These are phyloP conservation scores for Boletus huronensis DNA, from an alignment of 768 basidiomycete species.

Conservation along the genomic window DNA sequence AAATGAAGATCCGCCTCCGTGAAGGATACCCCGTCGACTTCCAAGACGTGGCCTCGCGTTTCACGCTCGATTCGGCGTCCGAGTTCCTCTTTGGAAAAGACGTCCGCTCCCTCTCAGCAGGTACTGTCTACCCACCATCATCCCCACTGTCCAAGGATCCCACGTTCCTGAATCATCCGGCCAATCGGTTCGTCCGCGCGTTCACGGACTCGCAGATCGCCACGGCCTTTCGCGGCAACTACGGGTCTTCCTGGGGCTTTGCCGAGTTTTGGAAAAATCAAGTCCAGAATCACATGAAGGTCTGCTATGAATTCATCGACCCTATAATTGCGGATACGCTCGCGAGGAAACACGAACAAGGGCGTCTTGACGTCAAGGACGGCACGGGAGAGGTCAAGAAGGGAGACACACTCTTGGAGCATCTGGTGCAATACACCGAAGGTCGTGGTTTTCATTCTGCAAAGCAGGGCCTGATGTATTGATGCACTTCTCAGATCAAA, in stretches of 20 bases:
- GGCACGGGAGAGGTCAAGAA: slow-evolving; percentile 33
- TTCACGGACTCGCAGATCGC: slow-evolving; percentile 37
- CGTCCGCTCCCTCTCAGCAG: slow-evolving; percentile 36
- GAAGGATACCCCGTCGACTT: slow-evolving; percentile 42
- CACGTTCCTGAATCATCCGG: slow-evolving; percentile 27
- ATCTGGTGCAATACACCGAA: slow-evolving; percentile 52
- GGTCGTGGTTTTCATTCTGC: slow-evolving; percentile 31
- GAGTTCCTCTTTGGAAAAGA: slow-evolving; percentile 52
- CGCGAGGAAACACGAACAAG: slow-evolving; percentile 29
- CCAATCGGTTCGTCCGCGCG: slow-evolving; percentile 38
- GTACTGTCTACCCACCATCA: slow-evolving; percentile 33
- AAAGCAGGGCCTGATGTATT: background rate
- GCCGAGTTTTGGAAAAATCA: slow-evolving; percentile 42
- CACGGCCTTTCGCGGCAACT: slow-evolving; percentile 31
- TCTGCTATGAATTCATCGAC: slow-evolving; percentile 46
- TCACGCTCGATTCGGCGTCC: slow-evolving; percentile 56
- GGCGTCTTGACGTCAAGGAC: slow-evolving; percentile 3
- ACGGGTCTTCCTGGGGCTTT: slow-evolving; percentile 45
- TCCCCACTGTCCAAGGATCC: slow-evolving; percentile 22
- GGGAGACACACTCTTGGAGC: slow-evolving; percentile 46
- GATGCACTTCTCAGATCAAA: slow-evolving; percentile 17
- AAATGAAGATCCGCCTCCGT: slow-evolving; percentile 31
- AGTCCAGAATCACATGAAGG: slow-evolving; percentile 35
- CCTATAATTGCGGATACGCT: slow-evolving; percentile 46
- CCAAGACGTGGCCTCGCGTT: slow-evolving; percentile 42